Base-by-base conservation (phyloP, 345 rosid genomes). In the Ceriops decandra region DNA sequence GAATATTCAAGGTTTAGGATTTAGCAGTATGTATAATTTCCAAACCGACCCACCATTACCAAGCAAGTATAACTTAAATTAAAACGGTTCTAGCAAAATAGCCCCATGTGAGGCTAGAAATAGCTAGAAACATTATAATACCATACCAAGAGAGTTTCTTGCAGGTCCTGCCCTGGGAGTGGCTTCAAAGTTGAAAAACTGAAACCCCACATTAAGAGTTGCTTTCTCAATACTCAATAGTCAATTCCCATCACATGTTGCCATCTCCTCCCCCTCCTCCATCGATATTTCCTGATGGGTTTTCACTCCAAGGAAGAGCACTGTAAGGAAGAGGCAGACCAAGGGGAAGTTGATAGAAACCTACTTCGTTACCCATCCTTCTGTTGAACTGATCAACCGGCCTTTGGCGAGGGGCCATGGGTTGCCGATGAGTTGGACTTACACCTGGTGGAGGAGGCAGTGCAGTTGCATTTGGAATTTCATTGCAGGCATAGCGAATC, bases 191-290 rank as follows among this genome's bases (percentile, higher is more conserved):
- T 42, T 42, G 49, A 42, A 42, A 42, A 13, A 33, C 51, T 42
- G 76, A 77, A 83, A 80, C 82, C 82, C 84, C 78, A 78, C 68
- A 32, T 38, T 63, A 63, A 36, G 47, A 30, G 36, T 47, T 21
- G 31, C 54, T 64, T 57, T 66, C 57, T 52, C 59, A 31, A 11
- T 52, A 21, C 59, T 54, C 59, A 54, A 22, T 15, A 21, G 9
- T 58, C 26, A 27, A 61, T 77, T 87, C 87, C 85, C 73, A 86
- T 82, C 88, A 87, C 73, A 87, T 82, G 74, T 79, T 66, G 21
- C 64, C 76, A 36, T 76, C 90, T 67, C 71, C 76, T 13, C 61
- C 73, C 36, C 85, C 87, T 80, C 82, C 87, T 58, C 75, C 83
- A 69, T 71, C 81, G 71, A 70, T 64, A 73, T 81, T 77, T 53